phyloP scores from a whole-genome alignment of 176 grass and related monocot species.

The Leersia perrieri region DNA sequence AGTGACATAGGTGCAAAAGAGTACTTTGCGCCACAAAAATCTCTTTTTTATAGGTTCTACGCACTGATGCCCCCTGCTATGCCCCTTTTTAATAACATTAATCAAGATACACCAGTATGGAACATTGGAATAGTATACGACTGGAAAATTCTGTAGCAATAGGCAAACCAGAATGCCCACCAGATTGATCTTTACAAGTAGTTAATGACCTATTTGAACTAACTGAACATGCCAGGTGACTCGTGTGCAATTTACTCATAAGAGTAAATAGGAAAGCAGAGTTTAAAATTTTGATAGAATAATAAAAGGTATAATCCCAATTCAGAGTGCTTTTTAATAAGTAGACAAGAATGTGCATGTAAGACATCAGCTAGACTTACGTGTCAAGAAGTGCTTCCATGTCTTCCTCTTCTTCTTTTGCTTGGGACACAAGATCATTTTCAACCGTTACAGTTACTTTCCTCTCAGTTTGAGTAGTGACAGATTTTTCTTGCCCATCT shows the following conservation, averaged over 20 bases:
- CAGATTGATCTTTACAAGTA: background rate
- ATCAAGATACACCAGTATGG: background rate
- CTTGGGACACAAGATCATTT: conserved; percentile 94
- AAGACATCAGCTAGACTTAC: conserved; percentile 41
- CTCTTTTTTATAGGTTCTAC: no score
- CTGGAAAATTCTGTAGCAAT: background rate
- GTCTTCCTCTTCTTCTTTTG: conserved; percentile 93
- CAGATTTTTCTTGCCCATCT: conserved; percentile 58
- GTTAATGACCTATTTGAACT: background rate
- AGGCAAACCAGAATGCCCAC: background rate
- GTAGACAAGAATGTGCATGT: background rate
- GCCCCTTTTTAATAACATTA: background rate
- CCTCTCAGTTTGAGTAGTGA: conserved; percentile 71
- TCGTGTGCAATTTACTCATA: background rate
- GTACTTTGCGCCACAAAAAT: no score
- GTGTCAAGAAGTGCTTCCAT: conserved; percentile 97
- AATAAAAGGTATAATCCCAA: background rate
- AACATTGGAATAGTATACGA: background rate
- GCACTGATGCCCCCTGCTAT: no score
- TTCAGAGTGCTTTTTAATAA: background rate
- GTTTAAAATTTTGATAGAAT: conserved; percentile 5
- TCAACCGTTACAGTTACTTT: conserved; percentile 92
- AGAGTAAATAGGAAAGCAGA: background rate
- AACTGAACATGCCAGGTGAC: background rate
- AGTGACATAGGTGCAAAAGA: no score